Conservation (phyloP, 1,139 yeast genomes). For the Keqinozyma sinolaborantium region DNA sequence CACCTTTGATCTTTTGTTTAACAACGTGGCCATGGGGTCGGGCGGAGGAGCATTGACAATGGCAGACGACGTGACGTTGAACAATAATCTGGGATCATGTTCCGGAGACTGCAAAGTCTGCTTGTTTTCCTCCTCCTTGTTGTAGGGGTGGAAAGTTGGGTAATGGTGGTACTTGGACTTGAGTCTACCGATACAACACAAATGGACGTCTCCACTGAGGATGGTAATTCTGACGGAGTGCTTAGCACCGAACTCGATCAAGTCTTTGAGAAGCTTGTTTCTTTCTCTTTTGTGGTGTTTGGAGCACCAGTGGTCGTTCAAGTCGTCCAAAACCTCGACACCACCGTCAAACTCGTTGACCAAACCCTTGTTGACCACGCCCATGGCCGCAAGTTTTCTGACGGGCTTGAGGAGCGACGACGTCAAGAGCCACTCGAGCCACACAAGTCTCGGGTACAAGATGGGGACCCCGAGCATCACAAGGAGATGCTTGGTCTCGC, state of each 20-base stretch:
- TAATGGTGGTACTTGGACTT: constrained; percentile 55
- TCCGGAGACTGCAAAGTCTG: constrained; percentile 51
- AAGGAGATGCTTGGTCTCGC: constrained; percentile 67
- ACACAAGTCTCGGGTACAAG: constrained; percentile 87
- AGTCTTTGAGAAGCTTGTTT: constrained; percentile 52
- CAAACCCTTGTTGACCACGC: constrained; percentile 62
- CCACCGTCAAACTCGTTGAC: constrained; percentile 91
- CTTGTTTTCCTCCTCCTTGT: constrained; percentile 31
- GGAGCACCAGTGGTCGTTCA: constrained; percentile 97
- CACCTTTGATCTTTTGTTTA: constrained; percentile 60
- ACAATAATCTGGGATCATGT: constrained; percentile 70
- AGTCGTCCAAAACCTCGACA: constrained; percentile 84
- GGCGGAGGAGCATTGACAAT: constrained; percentile 94
- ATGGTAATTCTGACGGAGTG: constrained; percentile 75
- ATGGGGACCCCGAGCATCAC: constrained; percentile 92
- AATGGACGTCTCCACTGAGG: constrained; percentile 89
- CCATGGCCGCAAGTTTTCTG: constrained; percentile 64
- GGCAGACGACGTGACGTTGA: constrained; percentile 85
- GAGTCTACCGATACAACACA: constrained; percentile 80
- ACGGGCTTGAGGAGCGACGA: constrained; percentile 63
- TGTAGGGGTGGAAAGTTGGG: constrained; percentile 27
- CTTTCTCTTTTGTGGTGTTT: constrained; percentile 77
- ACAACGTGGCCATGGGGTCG: constrained; percentile 69
- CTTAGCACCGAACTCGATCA: constrained; percentile 61
- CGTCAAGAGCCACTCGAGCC: constrained; percentile 75